Evolutionary conservation across 1,284 basidiomycete genomes (phyloP).

Genomic region (Wolfiporia cocos): DNA sequence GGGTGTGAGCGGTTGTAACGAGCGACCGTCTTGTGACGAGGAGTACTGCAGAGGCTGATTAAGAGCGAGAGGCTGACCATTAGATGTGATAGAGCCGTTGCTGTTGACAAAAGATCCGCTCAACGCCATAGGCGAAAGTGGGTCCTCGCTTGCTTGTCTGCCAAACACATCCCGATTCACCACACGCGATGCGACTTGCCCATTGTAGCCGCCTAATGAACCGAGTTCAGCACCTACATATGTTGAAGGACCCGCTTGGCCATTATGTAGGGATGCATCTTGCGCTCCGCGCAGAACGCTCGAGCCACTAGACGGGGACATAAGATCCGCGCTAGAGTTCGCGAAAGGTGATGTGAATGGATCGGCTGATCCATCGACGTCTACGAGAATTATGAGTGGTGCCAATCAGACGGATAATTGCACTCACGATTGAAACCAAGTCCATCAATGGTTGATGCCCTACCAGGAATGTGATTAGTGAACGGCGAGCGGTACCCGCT

Average conservation of each 20-base stretch:
- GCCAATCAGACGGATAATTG: no score
- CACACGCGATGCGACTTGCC: constrained; percentile 15
- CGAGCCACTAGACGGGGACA: no score
- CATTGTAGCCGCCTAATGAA: constrained; percentile 12
- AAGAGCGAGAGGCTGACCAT: constrained; percentile 24
- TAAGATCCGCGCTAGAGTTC: no score
- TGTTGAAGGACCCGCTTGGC: constrained; percentile 6
- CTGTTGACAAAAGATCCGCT: constrained; percentile 16
- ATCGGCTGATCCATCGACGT: no score
- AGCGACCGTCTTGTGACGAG: constrained; percentile 17
- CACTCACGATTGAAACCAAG: no score
- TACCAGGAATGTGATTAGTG: no score
- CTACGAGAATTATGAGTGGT: no score
- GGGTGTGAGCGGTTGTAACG: constrained; percentile 17
- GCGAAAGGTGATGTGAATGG: no score
- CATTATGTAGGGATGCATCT: constrained; percentile 8
- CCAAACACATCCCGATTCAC: constrained; percentile 19
- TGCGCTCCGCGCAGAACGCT: constrained; percentile 7
- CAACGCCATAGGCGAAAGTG: constrained; percentile 2
- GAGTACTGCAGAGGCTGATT: constrained; percentile 23
- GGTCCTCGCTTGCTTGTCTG: constrained; percentile 12
- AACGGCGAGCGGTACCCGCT: constrained; percentile 9
- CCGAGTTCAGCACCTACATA: constrained; percentile 13
- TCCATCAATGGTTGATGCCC: no score
- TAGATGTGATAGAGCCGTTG: constrained; percentile 20